phyloP scores from a whole-genome alignment of 257 asterid species.

The Plectranthus barbatus region DNA sequence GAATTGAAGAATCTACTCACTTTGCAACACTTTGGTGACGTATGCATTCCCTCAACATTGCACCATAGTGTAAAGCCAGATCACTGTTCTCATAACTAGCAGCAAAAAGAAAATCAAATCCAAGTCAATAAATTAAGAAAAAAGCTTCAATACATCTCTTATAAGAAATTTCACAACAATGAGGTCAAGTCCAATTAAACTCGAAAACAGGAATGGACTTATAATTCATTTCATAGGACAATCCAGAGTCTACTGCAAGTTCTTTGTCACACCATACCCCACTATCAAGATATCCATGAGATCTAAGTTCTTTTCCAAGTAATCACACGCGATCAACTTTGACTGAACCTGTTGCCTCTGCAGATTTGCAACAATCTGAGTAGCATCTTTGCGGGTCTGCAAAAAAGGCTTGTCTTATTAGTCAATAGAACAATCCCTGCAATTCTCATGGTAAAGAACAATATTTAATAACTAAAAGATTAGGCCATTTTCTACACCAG shows the following conservation, averaged over 20 bases:
- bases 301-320: constrained; percentile 87
- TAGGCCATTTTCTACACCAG: background rate
- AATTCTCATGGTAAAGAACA: background rate
- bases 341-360: constrained; percentile 99
- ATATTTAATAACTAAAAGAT: background rate
- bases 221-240: background rate
- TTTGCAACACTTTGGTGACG: constrained; percentile 96
- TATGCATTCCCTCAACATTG: constrained; percentile 96
- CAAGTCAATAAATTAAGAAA: constrained; percentile 9
- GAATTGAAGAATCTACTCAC: constrained; percentile 31
- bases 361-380: constrained; percentile 94
- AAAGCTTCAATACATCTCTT: background rate
- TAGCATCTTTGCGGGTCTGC: constrained; percentile 96
- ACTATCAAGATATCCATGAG: constrained; percentile 66
- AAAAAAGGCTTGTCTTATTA: constrained; percentile 10
- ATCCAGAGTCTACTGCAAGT: no score
- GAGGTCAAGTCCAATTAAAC: constrained; percentile 3
- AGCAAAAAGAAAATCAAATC: constrained; percentile 10
- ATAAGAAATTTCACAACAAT: background rate
- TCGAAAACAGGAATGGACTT: background rate
- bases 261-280: constrained; percentile 43
- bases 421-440: background rate
- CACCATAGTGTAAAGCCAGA: constrained; percentile 92
- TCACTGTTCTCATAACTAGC: constrained; percentile 71
- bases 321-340: constrained; percentile 85